Percentiles rank a stretch among this genome's conserved stretches.
phyloP scores from a whole-genome alignment of 495 filamentous ascomycete species.

The Penicillium malachiteum region DNA sequence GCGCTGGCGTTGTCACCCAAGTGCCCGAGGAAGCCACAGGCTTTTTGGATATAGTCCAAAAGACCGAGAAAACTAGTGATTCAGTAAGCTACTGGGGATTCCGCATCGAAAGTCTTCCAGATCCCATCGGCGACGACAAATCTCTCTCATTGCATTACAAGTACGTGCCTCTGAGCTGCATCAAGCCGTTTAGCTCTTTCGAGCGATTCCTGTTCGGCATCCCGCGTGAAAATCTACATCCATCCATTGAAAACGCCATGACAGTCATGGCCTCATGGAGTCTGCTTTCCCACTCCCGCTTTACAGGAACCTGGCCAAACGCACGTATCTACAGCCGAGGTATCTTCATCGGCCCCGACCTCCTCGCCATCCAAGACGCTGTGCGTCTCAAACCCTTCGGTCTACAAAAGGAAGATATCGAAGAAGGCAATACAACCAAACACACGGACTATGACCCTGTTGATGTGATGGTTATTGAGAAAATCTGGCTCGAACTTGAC shows the following conservation, averaged over 20 bases:
- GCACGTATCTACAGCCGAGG: slow-evolving; percentile 51
- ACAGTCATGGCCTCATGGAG: slow-evolving; percentile 54
- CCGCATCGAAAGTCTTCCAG: slow-evolving; percentile 55
- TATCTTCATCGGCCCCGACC: slow-evolving; percentile 57
- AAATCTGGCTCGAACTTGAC: slow-evolving; percentile 47
- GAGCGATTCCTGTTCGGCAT: slow-evolving; percentile 43
- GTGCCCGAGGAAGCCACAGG: slow-evolving; percentile 42
- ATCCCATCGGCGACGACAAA: slow-evolving; percentile 52
- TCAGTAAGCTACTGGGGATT: slow-evolving; percentile 55
- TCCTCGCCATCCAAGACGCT: slow-evolving; percentile 51
- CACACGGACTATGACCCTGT: slow-evolving; percentile 17
- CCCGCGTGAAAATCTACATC: slow-evolving; percentile 44
- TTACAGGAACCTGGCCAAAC: slow-evolving; percentile 55
- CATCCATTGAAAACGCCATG: slow-evolving; percentile 55
- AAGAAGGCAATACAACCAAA: background rate
- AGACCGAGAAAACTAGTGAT: slow-evolving; percentile 33
- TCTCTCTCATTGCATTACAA: slow-evolving; percentile 49
- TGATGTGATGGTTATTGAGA: slow-evolving; percentile 54
- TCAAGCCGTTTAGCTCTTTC: slow-evolving; percentile 56
- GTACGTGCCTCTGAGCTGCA: slow-evolving; percentile 54
- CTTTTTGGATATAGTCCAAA: slow-evolving; percentile 43
- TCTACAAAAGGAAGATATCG: slow-evolving; percentile 11
- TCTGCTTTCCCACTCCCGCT: slow-evolving; percentile 47
- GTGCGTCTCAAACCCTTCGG: slow-evolving; percentile 47
- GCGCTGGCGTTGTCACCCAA: slow-evolving; percentile 55